Conservation (phyloP, 2,329 filamentous ascomycete species). For the Epichloe brachyelytri region DNA sequence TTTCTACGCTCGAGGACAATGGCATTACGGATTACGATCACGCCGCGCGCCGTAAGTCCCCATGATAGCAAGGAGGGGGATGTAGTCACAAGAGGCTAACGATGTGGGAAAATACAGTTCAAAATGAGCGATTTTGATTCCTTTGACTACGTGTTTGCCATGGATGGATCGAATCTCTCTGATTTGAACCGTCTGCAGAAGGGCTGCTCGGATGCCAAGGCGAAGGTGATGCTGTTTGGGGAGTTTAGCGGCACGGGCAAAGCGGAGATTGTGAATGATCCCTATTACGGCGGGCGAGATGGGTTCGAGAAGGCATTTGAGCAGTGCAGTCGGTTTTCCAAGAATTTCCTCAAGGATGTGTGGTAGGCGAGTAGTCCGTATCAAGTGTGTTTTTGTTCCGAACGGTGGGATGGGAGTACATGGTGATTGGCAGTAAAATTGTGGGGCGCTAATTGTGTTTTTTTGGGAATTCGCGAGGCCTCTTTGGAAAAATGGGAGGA, state of each 20-base stretch:
- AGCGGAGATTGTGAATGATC: slow-evolving; percentile 68
- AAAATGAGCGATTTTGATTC: slow-evolving; percentile 58
- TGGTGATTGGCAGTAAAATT: too few species aligned
- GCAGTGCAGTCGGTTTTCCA: slow-evolving; percentile 65
- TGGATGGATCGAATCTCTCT: slow-evolving; percentile 74
- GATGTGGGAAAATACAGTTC: slow-evolving; percentile 24
- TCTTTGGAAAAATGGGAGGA: too few species aligned
- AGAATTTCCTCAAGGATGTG: slow-evolving; percentile 56
- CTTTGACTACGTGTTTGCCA: slow-evolving; percentile 91
- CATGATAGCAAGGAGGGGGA: too few species aligned
- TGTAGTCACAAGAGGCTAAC: too few species aligned
- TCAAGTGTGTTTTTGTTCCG: slow-evolving; percentile 1
- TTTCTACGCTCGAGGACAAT: slow-evolving; percentile 61
- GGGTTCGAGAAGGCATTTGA: slow-evolving; percentile 81
- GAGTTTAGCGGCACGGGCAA: slow-evolving; percentile 55
- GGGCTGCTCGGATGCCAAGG: slow-evolving; percentile 44
- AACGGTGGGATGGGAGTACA: too few species aligned
- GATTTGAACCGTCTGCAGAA: slow-evolving; percentile 51
- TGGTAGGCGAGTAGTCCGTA: slow-evolving; percentile 17
- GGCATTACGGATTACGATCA: slow-evolving; percentile 69
- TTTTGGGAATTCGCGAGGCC: too few species aligned
- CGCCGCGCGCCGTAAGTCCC: slow-evolving; percentile 52
- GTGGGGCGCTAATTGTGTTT: too few species aligned
- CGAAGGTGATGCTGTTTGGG: slow-evolving; percentile 71
- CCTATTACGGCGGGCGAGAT: slow-evolving; percentile 78